Evolutionary conservation across 2,329 filamentous ascomycete genomes (phyloP), one percentile per base, ranked within the genome.

Genomic region (Epichloe hybrida): DNA sequence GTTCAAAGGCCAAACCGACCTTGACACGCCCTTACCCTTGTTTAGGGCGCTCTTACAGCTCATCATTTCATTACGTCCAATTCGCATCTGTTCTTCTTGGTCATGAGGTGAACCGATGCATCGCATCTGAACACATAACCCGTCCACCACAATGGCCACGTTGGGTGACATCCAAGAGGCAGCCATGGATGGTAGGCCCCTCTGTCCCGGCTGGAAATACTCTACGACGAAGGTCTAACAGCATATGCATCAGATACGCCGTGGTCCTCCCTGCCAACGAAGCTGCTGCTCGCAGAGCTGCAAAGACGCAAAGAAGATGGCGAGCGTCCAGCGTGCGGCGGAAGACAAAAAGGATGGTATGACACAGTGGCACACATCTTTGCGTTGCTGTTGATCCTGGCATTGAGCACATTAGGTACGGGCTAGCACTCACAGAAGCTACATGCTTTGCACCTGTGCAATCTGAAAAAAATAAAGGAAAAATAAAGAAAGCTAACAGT

Each of bases 341-440:
- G 73, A 4, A 70, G 70, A 46, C 67, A 73, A 49, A 65, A 66
- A 52, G 77, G 76, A 23, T 65, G 67, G 56, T 88, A 88, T 65
- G 81, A 87, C 56, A 84, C 80, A 0, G 69, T 76, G 2, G 69
- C 82, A 41, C 84, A 88, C 62, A 76, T 87, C 48, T 77, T 81
- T 59, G 84, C 84, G 42, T 66, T 88, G 51, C 70, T 85, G 52
- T 67, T 87, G 39, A 85, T 87, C 51, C 69, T 87, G 49, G 61
- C 67, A 0, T 63, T 86, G 50, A 83, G 80, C 66, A 79, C 76
- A 1, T 58, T 78, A 27, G 71, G 77, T 81, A 69, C 49, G 71
- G 27, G 1, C n/a, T 1, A 44, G 41, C 21, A n/a, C 21, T n/a
- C 11, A 38, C 37, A 38, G 37, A 38, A 38, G 37, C 37, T 38